Conservation (phyloP, 306 rosid genomes). For the Medicago ruthenica region DNA sequence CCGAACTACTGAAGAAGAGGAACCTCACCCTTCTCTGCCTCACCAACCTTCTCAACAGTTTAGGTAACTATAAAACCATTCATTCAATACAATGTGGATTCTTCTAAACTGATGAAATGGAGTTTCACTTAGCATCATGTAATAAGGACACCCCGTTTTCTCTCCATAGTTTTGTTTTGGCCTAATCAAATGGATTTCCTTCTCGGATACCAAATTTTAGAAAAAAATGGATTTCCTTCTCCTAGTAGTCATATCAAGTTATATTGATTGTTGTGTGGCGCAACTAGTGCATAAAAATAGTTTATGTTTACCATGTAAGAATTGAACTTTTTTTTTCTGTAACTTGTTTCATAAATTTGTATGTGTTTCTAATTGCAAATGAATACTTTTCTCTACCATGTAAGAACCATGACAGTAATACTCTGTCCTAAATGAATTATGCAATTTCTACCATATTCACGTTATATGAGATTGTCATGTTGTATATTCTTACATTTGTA, state of each 20-base stretch:
- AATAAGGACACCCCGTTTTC: neutral
- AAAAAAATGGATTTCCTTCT: too few relatives aligned
- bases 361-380: neutral
- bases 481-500: neutral
- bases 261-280: neutral
- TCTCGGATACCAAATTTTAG: neutral
- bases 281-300: neutral
- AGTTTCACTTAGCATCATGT: neutral
- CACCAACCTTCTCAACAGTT: conserved; percentile 44
- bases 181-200: neutral
- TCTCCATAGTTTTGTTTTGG: neutral
- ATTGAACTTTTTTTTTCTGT: neutral
- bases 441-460: neutral
- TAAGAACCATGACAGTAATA: neutral
- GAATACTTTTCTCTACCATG: neutral
- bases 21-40: conserved; percentile 39
- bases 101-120: neutral
- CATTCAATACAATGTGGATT: neutral
- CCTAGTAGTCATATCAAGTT: too few relatives aligned
- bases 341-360: neutral
- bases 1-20: conserved; percentile 39
- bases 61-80: conserved; percentile 40
- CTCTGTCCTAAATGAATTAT: neutral
- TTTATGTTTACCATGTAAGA: neutral
- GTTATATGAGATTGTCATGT: conserved; percentile 1